A percentile compares a stretch with the other conserved stretches of the same genome.
These are phyloP conservation scores for Hygrocybe coccinea DNA, from an alignment of 768 basidiomycete species.

Conservation along the genomic window DNA sequence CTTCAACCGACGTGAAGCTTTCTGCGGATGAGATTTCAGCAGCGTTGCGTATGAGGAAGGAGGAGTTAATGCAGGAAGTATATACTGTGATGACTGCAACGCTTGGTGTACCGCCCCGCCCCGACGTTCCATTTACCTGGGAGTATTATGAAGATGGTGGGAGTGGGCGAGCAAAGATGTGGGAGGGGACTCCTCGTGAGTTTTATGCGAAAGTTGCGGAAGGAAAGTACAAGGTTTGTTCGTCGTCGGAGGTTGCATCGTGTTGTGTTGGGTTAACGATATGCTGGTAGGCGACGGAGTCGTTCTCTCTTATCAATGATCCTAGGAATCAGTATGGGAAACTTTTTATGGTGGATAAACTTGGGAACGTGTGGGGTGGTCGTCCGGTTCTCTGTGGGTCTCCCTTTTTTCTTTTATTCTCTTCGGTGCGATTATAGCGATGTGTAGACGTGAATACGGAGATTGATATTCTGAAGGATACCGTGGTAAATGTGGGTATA, in stretches of 20 bases:
- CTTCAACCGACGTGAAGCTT: conserved; percentile 31
- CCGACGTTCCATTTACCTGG: conserved; percentile 72
- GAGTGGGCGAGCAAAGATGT: conserved; percentile 41
- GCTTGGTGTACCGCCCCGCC: conserved; percentile 78
- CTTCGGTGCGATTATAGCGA: neutral
- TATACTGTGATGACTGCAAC: conserved; percentile 82
- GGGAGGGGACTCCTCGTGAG: conserved; percentile 69
- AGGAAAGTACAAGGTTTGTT: conserved; percentile 50
- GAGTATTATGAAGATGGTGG: conserved; percentile 80
- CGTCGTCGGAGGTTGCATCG: neutral
- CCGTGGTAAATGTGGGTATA: conserved; percentile 59
- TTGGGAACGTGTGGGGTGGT: conserved; percentile 90
- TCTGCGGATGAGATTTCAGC: conserved; percentile 44
- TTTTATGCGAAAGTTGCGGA: conserved; percentile 67
- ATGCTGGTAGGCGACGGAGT: conserved; percentile 54
- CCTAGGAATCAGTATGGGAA: conserved; percentile 80
- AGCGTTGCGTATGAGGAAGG: conserved; percentile 76
- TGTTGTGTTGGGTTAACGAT: neutral
- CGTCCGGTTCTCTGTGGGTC: conserved; percentile 74
- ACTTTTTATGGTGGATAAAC: conserved; percentile 86
- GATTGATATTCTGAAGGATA: conserved; percentile 72
- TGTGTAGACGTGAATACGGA: conserved; percentile 82
- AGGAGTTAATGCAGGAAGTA: conserved; percentile 76
- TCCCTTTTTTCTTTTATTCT: neutral
- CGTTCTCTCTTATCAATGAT: conserved; percentile 93